Percentiles rank a stretch among this genome's conserved stretches.
These are phyloP conservation scores for Fusarium subtropicale DNA, from an alignment of 2,329 filamentous ascomycete genomes.

Conservation along the genomic window DNA sequence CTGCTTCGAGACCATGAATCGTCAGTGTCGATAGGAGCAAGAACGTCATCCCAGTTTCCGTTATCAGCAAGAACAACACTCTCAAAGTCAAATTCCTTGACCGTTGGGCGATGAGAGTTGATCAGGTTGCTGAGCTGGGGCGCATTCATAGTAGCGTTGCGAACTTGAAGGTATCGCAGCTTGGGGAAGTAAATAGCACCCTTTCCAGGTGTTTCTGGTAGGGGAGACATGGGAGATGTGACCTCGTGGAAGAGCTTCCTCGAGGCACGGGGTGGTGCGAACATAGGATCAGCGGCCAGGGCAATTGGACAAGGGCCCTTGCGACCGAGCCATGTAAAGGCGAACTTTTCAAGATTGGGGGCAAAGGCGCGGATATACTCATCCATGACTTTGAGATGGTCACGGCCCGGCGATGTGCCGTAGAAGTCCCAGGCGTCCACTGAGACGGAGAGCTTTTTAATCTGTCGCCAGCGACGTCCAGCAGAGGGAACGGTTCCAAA, in stretches of 20 bases:
- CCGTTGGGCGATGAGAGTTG: slow-evolving; percentile 71
- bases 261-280: slow-evolving; percentile 64
- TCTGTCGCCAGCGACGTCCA: slow-evolving; percentile 79
- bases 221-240: slow-evolving; percentile 72
- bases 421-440: slow-evolving; percentile 77
- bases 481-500: slow-evolving; percentile 81
- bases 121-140: slow-evolving; percentile 78
- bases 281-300: slow-evolving; percentile 76
- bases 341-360: slow-evolving; percentile 73
- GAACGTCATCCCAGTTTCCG: slow-evolving; percentile 84
- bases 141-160: slow-evolving; percentile 78
- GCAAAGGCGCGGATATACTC: slow-evolving; percentile 81
- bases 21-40: slow-evolving; percentile 71
- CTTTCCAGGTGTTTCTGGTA: slow-evolving; percentile 64
- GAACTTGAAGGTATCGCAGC: slow-evolving; percentile 75
- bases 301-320: slow-evolving; percentile 81
- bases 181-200: slow-evolving; percentile 73
- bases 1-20: slow-evolving; percentile 54
- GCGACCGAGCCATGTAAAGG: slow-evolving; percentile 82
- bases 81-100: slow-evolving; percentile 84
- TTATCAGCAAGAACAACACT: slow-evolving; percentile 74
- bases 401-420: slow-evolving; percentile 68
- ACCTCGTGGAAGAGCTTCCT: slow-evolving; percentile 74
- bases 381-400: slow-evolving; percentile 83
- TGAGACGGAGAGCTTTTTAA: slow-evolving; percentile 77